Percentiles rank a stretch among this genome's conserved stretches.
phyloP scores from a whole-genome alignment of 805 yeast genomes.

The Teunomyces atbi region DNA sequence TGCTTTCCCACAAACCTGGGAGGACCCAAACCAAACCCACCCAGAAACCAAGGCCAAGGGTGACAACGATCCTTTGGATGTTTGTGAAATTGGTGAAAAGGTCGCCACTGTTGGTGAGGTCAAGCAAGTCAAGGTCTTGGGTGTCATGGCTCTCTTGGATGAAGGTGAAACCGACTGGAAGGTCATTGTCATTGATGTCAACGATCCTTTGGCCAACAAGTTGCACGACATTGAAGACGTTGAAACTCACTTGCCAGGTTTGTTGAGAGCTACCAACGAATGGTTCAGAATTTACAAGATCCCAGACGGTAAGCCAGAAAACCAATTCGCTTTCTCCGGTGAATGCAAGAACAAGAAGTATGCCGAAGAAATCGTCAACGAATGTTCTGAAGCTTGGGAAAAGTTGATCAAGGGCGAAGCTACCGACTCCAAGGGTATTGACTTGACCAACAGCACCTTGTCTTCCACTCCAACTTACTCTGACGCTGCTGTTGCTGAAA shows the following conservation, averaged over 20 bases:
- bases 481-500: slow-evolving; percentile 39
- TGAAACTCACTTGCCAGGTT: slow-evolving; percentile 64
- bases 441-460: slow-evolving; percentile 75
- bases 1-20: slow-evolving; percentile 96
- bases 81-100: slow-evolving; percentile 49
- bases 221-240: slow-evolving; percentile 69
- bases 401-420: slow-evolving; percentile 48
- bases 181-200: slow-evolving; percentile 64
- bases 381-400: slow-evolving; percentile 71
- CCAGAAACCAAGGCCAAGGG: slow-evolving; percentile 60
- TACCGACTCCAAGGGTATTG: slow-evolving; percentile 52
- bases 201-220: slow-evolving; percentile 62
- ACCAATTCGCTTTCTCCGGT: slow-evolving; percentile 73
- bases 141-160: slow-evolving; percentile 75
- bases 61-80: slow-evolving; percentile 49
- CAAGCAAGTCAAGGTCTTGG: slow-evolving; percentile 65
- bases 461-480: slow-evolving; percentile 52
- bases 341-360: slow-evolving; percentile 56
- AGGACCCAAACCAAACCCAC: slow-evolving; percentile 61
- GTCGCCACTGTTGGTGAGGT: slow-evolving; percentile 51
- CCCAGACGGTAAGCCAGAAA: slow-evolving; percentile 77
- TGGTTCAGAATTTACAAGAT: slow-evolving; percentile 86
- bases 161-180: slow-evolving; percentile 99
- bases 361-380: slow-evolving; percentile 59
- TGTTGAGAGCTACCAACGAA: slow-evolving; percentile 61